Evolutionary conservation across 2,329 filamentous ascomycete species (phyloP).

Genomic region (Rutstroemia sp.): DNA sequence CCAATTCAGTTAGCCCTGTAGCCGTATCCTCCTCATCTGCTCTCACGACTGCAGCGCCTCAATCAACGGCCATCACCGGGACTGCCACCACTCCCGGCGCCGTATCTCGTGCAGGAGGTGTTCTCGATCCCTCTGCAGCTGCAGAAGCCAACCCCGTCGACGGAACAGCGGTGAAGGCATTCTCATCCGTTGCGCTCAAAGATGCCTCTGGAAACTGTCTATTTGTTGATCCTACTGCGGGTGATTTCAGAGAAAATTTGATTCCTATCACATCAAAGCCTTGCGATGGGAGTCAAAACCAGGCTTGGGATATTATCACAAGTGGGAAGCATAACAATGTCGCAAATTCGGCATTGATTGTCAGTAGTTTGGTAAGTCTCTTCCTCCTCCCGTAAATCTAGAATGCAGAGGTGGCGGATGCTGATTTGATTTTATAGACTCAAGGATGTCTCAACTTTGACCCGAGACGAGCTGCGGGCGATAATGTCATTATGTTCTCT

Average conservation of each 20-base stretch:
- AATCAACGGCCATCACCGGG: neutral
- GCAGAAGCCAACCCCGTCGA: constrained; percentile 37
- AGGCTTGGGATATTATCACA: neutral
- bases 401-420: neutral
- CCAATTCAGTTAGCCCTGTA: neutral
- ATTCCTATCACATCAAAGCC: constrained; percentile 35
- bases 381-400: neutral
- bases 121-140: constrained; percentile 14
- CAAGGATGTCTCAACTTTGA: constrained; percentile 54
- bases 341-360: constrained; percentile 39
- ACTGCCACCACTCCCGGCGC: neutral
- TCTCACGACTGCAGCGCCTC: neutral
- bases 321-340: constrained; percentile 38
- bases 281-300: neutral
- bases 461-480: constrained; percentile 41
- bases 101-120: constrained; percentile 3
- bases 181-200: constrained; percentile 35
- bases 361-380: constrained; percentile 40
- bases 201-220: constrained; percentile 37
- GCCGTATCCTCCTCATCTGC: neutral
- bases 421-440: constrained; percentile 31
- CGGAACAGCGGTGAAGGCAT: constrained; percentile 35
- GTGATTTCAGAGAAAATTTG: constrained; percentile 38
- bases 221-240: constrained; percentile 36
- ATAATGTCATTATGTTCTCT: constrained; percentile 50